Percentiles rank a stretch among this genome's conserved stretches.
Evolutionary conservation across 371 early-diverging fungal species (phyloP).

Genomic region (Syncephalastrum contaminatum): DNA sequence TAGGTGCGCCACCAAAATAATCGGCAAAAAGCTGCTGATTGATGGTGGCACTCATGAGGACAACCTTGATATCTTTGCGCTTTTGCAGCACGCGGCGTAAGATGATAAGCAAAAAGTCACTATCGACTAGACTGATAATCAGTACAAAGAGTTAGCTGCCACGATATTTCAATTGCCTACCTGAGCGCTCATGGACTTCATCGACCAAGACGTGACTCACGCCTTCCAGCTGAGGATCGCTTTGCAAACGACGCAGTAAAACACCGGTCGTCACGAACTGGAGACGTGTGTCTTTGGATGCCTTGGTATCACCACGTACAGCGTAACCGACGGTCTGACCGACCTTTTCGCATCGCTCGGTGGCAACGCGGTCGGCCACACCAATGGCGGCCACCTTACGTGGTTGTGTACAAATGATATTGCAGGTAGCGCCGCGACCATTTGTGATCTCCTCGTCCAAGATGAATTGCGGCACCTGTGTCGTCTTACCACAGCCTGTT

Average conservation of each 20-base stretch:
- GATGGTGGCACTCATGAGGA: constrained; percentile 86
- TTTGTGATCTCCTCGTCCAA: constrained; percentile 69
- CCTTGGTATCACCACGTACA: constrained; percentile 62
- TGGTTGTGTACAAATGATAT: constrained; percentile 93
- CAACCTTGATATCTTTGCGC: constrained; percentile 49
- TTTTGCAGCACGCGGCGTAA: constrained; percentile 53
- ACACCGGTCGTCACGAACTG: constrained; percentile 89
- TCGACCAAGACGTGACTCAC: constrained; percentile 78
- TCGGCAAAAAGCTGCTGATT: constrained; percentile 61
- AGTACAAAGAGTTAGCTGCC: not conserved
- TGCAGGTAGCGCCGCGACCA: constrained; percentile 47
- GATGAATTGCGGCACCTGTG: constrained; percentile 92
- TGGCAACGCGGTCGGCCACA: constrained; percentile 80
- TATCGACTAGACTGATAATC: constrained; percentile 37
- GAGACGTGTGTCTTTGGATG: constrained; percentile 62
- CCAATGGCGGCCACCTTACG: constrained; percentile 89
- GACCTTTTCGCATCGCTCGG: constrained; percentile 60
- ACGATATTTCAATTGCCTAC: constrained; percentile 14
- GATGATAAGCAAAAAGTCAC: constrained; percentile 64
- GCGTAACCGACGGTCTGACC: constrained; percentile 63
- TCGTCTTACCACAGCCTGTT: constrained; percentile 86
- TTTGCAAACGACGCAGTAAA: constrained; percentile 71
- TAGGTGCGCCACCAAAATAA: constrained; percentile 64
- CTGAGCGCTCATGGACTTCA: constrained; percentile 79
- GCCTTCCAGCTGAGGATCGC: constrained; percentile 62